phyloP scores from a whole-genome alignment of 169 alveolate genomes.

The Cryptosporidium xiaoi region DNA sequence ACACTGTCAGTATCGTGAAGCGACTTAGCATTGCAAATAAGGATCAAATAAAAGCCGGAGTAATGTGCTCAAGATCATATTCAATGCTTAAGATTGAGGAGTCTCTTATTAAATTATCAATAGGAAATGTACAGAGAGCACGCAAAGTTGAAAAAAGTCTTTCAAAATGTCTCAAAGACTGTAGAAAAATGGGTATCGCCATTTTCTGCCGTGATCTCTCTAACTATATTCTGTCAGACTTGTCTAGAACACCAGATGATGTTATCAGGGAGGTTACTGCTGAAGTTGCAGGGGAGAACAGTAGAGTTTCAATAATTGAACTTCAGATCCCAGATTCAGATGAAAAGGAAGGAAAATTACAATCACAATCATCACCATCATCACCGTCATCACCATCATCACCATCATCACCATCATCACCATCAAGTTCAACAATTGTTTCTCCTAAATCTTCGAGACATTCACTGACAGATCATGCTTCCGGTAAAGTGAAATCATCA shows the following conservation, averaged over 20 bases:
- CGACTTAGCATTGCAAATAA: background rate
- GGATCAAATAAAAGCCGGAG: background rate
- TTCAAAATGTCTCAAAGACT: background rate
- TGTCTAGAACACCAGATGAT: conserved; percentile 10
- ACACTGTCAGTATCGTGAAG: background rate
- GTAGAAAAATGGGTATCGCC: conserved; percentile 14
- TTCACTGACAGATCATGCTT: too few species aligned
- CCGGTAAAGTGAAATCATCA: too few species aligned
- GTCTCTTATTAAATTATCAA: background rate
- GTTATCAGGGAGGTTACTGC: background rate
- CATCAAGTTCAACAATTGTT: too few species aligned
- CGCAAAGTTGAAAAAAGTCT: background rate
- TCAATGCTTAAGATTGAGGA: background rate
- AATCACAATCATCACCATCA: too few species aligned
- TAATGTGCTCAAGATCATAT: background rate
- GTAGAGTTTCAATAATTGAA: too few species aligned
- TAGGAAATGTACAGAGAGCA: background rate
- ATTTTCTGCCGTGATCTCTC: conserved; percentile 25
- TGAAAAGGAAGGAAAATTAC: too few species aligned
- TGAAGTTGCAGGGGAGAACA: too few species aligned
- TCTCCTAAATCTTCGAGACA: too few species aligned
- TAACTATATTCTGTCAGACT: background rate
- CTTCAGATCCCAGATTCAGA: too few species aligned
- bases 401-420: too few species aligned
- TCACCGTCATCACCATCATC: too few species aligned